Conservation (phyloP, 2,329 filamentous ascomycete species). For the Microsporum audouinii region DNA sequence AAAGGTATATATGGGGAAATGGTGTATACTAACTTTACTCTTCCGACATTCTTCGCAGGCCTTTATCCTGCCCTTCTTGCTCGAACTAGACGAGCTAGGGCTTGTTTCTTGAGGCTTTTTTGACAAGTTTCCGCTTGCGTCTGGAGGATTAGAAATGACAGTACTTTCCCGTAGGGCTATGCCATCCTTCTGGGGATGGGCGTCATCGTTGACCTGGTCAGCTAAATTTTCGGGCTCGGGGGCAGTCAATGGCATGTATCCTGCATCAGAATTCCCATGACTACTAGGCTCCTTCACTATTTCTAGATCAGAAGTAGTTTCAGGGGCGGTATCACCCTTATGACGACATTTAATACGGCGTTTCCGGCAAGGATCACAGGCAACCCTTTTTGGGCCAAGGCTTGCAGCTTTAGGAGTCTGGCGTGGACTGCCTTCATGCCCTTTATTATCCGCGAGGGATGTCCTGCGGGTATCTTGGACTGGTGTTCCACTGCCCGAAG, state of each 20-base stretch:
- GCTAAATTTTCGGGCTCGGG: not conserved
- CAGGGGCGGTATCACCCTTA: constrained; percentile 41
- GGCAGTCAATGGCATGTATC: not conserved
- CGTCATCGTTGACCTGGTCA: not conserved
- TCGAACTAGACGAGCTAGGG: constrained; percentile 29
- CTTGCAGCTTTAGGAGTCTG: constrained; percentile 33
- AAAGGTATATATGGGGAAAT: not conserved
- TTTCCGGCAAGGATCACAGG: constrained; percentile 52
- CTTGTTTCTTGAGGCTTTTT: constrained; percentile 22
- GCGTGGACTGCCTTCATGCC: constrained; percentile 15
- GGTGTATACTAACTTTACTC: constrained; percentile 46
- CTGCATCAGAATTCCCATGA: not conserved
- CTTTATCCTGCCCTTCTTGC: constrained; percentile 50
- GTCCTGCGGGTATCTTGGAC: constrained; percentile 14
- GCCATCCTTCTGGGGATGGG: not conserved
- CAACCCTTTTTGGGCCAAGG: constrained; percentile 47
- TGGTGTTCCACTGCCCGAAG: constrained; percentile 20
- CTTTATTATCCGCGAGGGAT: constrained; percentile 18
- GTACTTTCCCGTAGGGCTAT: not conserved
- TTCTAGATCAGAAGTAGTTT: not conserved
- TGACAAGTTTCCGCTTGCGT: constrained; percentile 3
- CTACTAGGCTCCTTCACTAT: not conserved
- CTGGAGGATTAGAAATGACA: not conserved
- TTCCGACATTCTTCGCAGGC: constrained; percentile 56
- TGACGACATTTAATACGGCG: constrained; percentile 53